Conservation (phyloP, 148 eudicot genomes). For the Suaeda aralocaspica region DNA sequence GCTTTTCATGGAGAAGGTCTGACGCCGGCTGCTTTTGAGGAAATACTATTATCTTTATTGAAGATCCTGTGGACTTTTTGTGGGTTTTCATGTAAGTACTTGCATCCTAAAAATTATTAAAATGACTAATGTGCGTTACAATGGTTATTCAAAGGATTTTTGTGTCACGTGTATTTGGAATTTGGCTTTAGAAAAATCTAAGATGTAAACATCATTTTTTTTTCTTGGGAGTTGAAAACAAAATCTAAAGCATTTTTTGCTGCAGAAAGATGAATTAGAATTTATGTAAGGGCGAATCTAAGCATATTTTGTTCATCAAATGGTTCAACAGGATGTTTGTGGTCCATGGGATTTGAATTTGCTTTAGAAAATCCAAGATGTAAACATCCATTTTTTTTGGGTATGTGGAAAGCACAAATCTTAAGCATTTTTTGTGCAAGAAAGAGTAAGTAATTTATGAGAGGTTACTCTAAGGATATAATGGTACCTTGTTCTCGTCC, state of each 20-base stretch:
- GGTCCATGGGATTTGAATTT: too few species aligned
- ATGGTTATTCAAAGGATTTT: not conserved
- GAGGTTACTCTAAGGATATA: not conserved
- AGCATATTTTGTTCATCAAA: not conserved
- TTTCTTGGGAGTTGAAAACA: not conserved
- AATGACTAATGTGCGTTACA: not conserved
- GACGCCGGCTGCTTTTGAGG: not conserved
- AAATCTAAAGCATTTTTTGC: not conserved
- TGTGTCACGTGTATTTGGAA: slow-evolving; percentile 2
- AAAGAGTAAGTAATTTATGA: not conserved
- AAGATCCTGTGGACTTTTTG: not conserved
- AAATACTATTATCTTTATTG: not conserved
- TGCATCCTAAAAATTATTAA: not conserved
- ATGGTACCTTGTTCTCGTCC: too few species aligned
- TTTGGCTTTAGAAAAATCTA: not conserved
- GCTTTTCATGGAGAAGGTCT: not conserved
- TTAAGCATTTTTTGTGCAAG: not conserved
- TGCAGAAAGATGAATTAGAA: not conserved
- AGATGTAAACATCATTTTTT: not conserved
- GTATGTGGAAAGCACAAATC: not conserved
- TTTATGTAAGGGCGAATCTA: not conserved
- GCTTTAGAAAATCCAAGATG: not conserved
- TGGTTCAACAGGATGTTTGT: slow-evolving; percentile 2
- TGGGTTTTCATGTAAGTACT: not conserved
- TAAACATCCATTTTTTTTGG: not conserved